These are phyloP conservation scores for Acanthochlamys bracteata DNA, from an alignment of 106 monocot genomes.

Conservation along the genomic window DNA sequence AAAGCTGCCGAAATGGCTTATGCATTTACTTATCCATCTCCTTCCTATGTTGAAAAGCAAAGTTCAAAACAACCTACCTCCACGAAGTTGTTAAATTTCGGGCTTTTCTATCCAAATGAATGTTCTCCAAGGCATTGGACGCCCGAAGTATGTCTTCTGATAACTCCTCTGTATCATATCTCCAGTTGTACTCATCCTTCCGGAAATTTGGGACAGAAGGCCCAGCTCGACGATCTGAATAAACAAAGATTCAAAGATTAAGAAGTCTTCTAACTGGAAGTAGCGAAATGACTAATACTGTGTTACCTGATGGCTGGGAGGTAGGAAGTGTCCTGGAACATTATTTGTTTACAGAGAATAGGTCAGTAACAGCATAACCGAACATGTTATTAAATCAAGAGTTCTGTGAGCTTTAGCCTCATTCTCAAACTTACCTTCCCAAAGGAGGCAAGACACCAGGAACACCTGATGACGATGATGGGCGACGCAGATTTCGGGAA, in stretches of 20 bases:
- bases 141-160: slow-evolving; percentile 82
- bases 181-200: slow-evolving; percentile 80
- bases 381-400: neutral
- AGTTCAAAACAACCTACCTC: slow-evolving; percentile 36
- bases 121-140: slow-evolving; percentile 71
- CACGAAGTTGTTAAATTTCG: slow-evolving; percentile 78
- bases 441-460: slow-evolving; percentile 73
- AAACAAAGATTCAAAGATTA: neutral
- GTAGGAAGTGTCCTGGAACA: slow-evolving; percentile 37
- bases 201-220: slow-evolving; percentile 40
- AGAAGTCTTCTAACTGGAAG: too few species aligned
- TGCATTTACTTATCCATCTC: neutral
- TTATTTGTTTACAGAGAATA: neutral
- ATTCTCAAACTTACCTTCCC: slow-evolving; percentile 64
- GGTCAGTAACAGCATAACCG: neutral
- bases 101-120: slow-evolving; percentile 84
- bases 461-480: slow-evolving; percentile 45
- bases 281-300: too few species aligned
- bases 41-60: neutral
- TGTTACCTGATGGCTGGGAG: slow-evolving; percentile 76
- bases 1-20: too few species aligned
- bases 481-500: slow-evolving; percentile 52
- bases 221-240: slow-evolving; percentile 57
- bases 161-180: slow-evolving; percentile 69
- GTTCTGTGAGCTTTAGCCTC: neutral